Percentiles rank a stretch among this genome's conserved stretches.
These are phyloP conservation scores for Globisporangium apiculatum DNA, from an alignment of 352 stramenopile species.

Conservation along the genomic window DNA sequence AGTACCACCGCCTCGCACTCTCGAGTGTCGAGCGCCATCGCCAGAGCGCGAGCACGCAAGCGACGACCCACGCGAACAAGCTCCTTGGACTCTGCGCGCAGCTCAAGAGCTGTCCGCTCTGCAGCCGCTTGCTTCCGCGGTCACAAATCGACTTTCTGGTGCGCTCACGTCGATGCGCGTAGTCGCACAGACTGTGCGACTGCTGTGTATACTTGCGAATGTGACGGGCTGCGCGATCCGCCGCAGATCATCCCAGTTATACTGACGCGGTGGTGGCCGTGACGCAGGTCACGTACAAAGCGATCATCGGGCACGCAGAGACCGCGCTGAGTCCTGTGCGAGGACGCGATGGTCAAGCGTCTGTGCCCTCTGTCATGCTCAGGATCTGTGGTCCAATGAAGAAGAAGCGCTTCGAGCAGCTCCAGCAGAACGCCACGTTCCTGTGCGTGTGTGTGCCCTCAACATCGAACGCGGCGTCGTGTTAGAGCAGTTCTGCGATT, in stretches of 20 bases:
- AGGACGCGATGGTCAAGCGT: constrained; percentile 9
- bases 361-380: constrained; percentile 27
- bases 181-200: too few relatives aligned
- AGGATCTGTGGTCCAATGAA: constrained; percentile 24
- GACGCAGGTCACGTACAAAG: constrained; percentile 31
- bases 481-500: too few relatives aligned
- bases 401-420: constrained; percentile 30
- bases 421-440: constrained; percentile 30
- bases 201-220: too few relatives aligned
- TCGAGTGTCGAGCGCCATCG: constrained; percentile 12
- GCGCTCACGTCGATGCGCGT: neutral
- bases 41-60: constrained; percentile 2
- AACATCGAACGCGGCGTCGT: too few relatives aligned
- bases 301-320: constrained; percentile 34
- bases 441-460: constrained; percentile 19
- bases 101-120: constrained; percentile 35
- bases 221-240: too few relatives aligned
- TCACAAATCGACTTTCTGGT: constrained; percentile 41
- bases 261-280: too few relatives aligned
- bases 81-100: constrained; percentile 19
- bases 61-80: constrained; percentile 8
- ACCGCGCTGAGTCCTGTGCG: constrained; percentile 7
- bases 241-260: too few relatives aligned
- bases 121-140: constrained; percentile 26
- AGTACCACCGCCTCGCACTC: constrained; percentile 33